A percentile compares a stretch with the other conserved stretches of the same genome.
phyloP scores from a whole-genome alignment of 257 asterid species.

The Nicotiana tomentosiformis region DNA sequence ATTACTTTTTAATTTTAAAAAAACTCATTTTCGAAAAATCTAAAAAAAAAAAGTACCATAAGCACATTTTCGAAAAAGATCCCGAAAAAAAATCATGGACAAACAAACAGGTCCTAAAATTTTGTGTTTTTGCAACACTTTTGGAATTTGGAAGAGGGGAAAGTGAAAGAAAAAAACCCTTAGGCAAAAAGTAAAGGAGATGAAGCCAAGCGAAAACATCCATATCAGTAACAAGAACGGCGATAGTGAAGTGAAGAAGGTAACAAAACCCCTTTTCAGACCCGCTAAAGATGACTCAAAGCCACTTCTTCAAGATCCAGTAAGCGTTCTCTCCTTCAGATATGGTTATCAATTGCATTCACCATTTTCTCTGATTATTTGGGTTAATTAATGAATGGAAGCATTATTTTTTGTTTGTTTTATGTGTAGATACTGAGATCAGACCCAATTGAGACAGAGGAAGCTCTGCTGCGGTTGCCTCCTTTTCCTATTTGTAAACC shows the following conservation, averaged over 20 bases:
- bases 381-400: background rate
- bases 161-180: too few relatives aligned
- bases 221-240: background rate
- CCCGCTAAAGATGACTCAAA: constrained; percentile 76
- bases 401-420: background rate
- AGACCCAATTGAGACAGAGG: constrained; percentile 89
- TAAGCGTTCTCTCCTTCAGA: constrained; percentile 13
- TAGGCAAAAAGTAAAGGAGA: background rate
- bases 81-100: too few relatives aligned
- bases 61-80: too few relatives aligned
- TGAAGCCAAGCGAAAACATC: constrained; percentile 23
- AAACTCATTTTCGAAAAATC: too few relatives aligned
- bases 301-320: constrained; percentile 76
- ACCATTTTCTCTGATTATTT: background rate
- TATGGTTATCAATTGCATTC: background rate
- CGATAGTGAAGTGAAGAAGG: constrained; percentile 18
- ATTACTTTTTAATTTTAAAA: too few relatives aligned
- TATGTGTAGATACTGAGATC: constrained; percentile 59
- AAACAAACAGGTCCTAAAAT: too few relatives aligned
- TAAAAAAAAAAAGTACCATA: too few relatives aligned
- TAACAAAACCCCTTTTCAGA: constrained; percentile 52
- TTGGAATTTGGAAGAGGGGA: too few relatives aligned
- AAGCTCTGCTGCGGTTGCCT: constrained; percentile 79
- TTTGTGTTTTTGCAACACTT: too few relatives aligned
- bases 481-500: constrained; percentile 46